A percentile compares a stretch with the other conserved stretches of the same genome.
Conservation (phyloP, 1,139 yeast genomes). For the Nakaseomyces sp. region DNA sequence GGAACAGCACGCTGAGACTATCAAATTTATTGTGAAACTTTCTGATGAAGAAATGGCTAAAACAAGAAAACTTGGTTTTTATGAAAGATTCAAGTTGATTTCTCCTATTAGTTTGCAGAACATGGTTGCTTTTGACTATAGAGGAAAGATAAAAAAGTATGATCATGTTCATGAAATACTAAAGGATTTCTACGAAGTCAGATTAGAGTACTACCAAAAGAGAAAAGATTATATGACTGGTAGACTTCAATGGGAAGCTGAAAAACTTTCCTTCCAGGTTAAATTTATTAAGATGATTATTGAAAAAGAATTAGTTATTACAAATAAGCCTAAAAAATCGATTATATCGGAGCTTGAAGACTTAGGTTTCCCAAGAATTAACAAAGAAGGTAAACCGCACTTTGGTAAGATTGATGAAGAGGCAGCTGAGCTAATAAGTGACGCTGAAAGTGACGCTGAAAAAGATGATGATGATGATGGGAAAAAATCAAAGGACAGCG, state of each 20-base stretch:
- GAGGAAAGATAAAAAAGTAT: conserved; percentile 79
- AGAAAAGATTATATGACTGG: conserved; percentile 75
- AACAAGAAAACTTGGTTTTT: conserved; percentile 61
- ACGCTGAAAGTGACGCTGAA: conserved; percentile 32
- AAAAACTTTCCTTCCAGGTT: conserved; percentile 73
- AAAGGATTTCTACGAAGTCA: conserved; percentile 72
- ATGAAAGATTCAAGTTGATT: conserved; percentile 73
- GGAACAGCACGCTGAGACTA: conserved; percentile 81
- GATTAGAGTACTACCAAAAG: conserved; percentile 83
- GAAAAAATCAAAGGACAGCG: conserved; percentile 30
- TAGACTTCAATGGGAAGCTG: conserved; percentile 64
- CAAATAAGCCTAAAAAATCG: conserved; percentile 62
- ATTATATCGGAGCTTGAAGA: conserved; percentile 56
- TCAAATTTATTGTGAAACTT: conserved; percentile 70
- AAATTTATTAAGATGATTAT: conserved; percentile 86
- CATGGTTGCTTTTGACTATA: conserved; percentile 96
- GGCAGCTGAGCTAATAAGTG: conserved; percentile 30
- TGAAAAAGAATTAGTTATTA: conserved; percentile 58
- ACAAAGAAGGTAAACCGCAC: conserved; percentile 55
- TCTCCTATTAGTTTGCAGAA: conserved; percentile 64
- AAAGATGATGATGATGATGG: conserved; percentile 32
- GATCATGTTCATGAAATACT: conserved; percentile 68
- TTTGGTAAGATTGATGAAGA: conserved; percentile 35
- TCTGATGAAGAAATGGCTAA: conserved; percentile 76
- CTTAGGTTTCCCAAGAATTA: conserved; percentile 67